These are phyloP conservation scores for Scutellaria baicalensis DNA, from an alignment of 257 asterid species.

Conservation along the genomic window DNA sequence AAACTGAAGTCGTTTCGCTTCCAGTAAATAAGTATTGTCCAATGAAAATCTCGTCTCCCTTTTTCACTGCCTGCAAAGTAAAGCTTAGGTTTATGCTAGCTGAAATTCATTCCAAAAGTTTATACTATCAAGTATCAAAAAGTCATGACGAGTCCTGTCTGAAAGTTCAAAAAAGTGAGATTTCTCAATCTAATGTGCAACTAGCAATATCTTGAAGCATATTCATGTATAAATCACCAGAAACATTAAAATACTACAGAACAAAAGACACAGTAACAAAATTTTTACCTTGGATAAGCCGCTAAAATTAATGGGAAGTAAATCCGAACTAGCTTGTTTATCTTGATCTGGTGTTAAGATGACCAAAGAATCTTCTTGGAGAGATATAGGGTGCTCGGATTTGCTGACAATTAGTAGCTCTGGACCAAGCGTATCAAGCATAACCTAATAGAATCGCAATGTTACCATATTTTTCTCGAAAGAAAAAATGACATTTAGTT, in stretches of 20 bases:
- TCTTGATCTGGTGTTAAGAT: slow-evolving; percentile 53
- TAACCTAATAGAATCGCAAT: slow-evolving; percentile 34
- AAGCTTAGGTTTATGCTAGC: background rate
- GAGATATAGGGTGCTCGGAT: slow-evolving; percentile 43
- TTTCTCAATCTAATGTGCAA: background rate
- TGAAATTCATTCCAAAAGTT: background rate
- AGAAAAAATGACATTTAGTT: background rate
- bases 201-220: background rate
- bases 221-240: background rate
- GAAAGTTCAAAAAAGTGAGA: background rate
- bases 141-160: background rate
- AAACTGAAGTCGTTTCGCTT: slow-evolving; percentile 55
- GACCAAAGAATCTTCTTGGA: slow-evolving; percentile 42
- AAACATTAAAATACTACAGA: background rate
- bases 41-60: slow-evolving; percentile 50
- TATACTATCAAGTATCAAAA: background rate
- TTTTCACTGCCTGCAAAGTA: slow-evolving; percentile 35
- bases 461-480: background rate
- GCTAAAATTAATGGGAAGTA: slow-evolving; percentile 58
- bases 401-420: slow-evolving; percentile 67
- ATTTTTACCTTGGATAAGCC: slow-evolving; percentile 50
- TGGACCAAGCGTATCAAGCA: slow-evolving; percentile 79
- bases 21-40: slow-evolving; percentile 67
- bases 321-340: slow-evolving; percentile 53
- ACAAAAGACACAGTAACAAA: background rate